Conservation (phyloP, 257 asterid genomes). For the Lithospermum erythrorhizon region DNA sequence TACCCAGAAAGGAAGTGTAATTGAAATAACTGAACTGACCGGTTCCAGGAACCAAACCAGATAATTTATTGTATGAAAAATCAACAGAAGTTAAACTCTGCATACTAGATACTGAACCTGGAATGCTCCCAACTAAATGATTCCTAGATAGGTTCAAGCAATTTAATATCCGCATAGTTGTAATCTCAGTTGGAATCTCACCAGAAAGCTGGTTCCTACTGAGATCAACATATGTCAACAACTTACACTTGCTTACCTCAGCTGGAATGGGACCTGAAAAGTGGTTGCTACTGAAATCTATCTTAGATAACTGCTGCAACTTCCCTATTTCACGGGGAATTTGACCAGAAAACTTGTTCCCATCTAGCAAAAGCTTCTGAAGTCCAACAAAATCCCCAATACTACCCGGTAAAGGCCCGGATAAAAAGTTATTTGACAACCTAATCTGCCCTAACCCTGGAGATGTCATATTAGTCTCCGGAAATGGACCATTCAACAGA, state of each 20-base stretch:
- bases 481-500: slow-evolving; percentile 64
- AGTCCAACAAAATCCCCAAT: slow-evolving; percentile 69
- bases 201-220: slow-evolving; percentile 80
- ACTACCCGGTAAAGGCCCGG: slow-evolving; percentile 71
- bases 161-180: slow-evolving; percentile 78
- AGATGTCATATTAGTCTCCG: slow-evolving; percentile 35
- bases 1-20: slow-evolving; percentile 75
- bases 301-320: slow-evolving; percentile 82
- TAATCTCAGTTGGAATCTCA: slow-evolving; percentile 67
- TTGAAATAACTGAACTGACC: slow-evolving; percentile 90
- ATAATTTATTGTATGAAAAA: slow-evolving; percentile 78
- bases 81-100: slow-evolving; percentile 92
- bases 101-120: slow-evolving; percentile 65
- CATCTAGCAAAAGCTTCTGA: slow-evolving; percentile 93
- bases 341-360: slow-evolving; percentile 68
- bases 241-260: slow-evolving; percentile 70
- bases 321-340: slow-evolving; percentile 75
- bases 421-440: slow-evolving; percentile 65
- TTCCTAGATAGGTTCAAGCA: slow-evolving; percentile 77
- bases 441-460: slow-evolving; percentile 66
- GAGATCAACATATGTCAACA: slow-evolving; percentile 74
- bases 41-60: slow-evolving; percentile 87
- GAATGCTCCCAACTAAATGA: slow-evolving; percentile 65
- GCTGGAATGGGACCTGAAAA: slow-evolving; percentile 62
- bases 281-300: slow-evolving; percentile 76